Evolutionary conservation across 805 yeast species (phyloP), one percentile per base, ranked within the genome.

Genomic region (Wickerhamiella spandovensis): DNA sequence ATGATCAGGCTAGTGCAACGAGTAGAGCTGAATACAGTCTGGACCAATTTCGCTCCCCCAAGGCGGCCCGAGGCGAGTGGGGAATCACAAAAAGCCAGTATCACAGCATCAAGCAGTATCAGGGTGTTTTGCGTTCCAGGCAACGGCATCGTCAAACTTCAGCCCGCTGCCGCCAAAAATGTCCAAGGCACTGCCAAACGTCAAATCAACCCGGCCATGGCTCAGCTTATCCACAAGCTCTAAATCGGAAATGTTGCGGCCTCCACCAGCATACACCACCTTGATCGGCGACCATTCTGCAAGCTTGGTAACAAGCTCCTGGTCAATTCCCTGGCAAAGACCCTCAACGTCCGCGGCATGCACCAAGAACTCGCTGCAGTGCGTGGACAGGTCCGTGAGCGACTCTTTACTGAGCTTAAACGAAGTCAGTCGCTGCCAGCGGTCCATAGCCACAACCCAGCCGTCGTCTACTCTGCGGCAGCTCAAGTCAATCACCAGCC

Each of bases 331-430:
- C 42, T 78, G 75, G 64, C 98, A 92, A 17, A 92, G 72, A 0
- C 99, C 99, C 67, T 92, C 99, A 2, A 92, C 97, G 66, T 92
- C 98, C 0, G 98, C 99, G 2, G 98, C 98, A 68, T 92, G 99
- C 17, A 92, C 82, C 49, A 92, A 69, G 61, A 90, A 85, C 67
- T 92, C 98, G 55, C 78, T 75, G 59, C 97, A 86, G 66, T 82
- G 85, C 46, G 70, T 50, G 8, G 81, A 67, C 39, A 92, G 72
- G 45, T 65, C 53, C 3, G 58, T 62, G 52, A 92, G 74, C 24
- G 83, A 74, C 23, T 74, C 75, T 47, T 65, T 63, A 46, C 70
- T 71, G 49, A 92, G 70, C 50, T 68, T 74, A 44, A 80, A 73
- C 39, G 74, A 73, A 0, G 99, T 92, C 25, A 89, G 66, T 0